Percentiles rank a stretch among this genome's conserved stretches.
These are phyloP conservation scores for Aspergillus alliaceus DNA, from an alignment of 2,329 filamentous ascomycete genomes.

Conservation along the genomic window DNA sequence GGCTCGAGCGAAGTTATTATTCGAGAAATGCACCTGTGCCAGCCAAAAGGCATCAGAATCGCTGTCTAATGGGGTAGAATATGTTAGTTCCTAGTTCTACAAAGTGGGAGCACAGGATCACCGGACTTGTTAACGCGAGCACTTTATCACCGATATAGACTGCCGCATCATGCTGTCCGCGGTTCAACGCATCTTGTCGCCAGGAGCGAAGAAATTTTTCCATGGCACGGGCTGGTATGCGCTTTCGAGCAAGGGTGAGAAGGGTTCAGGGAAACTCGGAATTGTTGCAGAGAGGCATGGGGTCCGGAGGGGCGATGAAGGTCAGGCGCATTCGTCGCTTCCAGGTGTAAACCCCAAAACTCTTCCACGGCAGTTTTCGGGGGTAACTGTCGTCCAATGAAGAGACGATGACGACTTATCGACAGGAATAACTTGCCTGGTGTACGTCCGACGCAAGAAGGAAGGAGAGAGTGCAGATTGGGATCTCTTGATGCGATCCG, in stretches of 20 bases:
- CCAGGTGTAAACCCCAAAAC: not conserved
- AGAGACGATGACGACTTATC: not conserved
- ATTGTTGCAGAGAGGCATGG: not conserved
- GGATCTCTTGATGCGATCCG: conserved; percentile 49
- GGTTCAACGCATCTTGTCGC: conserved; percentile 92
- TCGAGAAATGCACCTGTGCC: conserved; percentile 95
- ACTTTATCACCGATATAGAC: conserved; percentile 98
- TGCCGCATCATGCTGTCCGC: conserved; percentile 93
- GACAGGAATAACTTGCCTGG: not conserved
- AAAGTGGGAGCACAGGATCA: not conserved
- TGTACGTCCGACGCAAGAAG: not conserved
- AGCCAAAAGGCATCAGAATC: conserved; percentile 96
- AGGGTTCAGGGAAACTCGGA: not conserved
- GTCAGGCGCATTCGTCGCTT: not conserved
- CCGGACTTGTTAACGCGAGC: conserved; percentile 82
- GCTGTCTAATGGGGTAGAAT: conserved; percentile 60
- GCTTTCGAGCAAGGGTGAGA: not conserved
- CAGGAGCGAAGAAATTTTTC: conserved; percentile 91
- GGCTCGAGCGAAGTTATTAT: conserved; percentile 90
- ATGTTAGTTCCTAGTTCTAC: not conserved
- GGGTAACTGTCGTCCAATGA: not conserved
- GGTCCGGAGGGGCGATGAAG: not conserved
- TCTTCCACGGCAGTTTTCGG: not conserved
- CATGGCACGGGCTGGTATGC: conserved; percentile 55
- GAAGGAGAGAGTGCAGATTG: not conserved